Conservation (phyloP, 495 filamentous ascomycete genomes). For the Penicillium pulvis region DNA sequence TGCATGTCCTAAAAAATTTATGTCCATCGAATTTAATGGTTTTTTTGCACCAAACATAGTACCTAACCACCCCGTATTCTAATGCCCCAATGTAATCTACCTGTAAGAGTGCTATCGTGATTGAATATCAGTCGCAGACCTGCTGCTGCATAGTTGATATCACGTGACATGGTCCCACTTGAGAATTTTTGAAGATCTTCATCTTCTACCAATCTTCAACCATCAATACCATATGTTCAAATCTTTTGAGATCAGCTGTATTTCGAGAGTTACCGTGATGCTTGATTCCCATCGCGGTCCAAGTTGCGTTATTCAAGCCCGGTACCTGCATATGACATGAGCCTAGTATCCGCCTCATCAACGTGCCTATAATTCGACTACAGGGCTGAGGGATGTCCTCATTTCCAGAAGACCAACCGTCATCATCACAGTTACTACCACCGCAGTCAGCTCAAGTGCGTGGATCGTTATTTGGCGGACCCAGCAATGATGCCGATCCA, state of each 20-base stretch:
- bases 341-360: background rate
- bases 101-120: background rate
- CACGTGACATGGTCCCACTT: slow-evolving; percentile 20
- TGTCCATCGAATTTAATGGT: slow-evolving; percentile 22
- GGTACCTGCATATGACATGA: slow-evolving; percentile 13
- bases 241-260: background rate
- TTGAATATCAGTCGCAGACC: background rate
- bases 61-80: background rate
- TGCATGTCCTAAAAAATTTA: slow-evolving; percentile 28
- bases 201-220: background rate
- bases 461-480: slow-evolving; percentile 41
- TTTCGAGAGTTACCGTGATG: slow-evolving; percentile 10
- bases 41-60: slow-evolving; percentile 4
- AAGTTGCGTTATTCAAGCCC: background rate
- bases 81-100: background rate
- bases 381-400: slow-evolving; percentile 40
- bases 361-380: background rate
- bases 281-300: background rate
- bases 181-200: slow-evolving; percentile 14
- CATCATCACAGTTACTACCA: slow-evolving; percentile 28
- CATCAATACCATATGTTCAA: slow-evolving; percentile 2
- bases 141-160: background rate
- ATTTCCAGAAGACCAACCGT: slow-evolving; percentile 22
- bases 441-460: slow-evolving; percentile 41
- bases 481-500: slow-evolving; percentile 37